Evolutionary conservation across 2,329 filamentous ascomycete species (phyloP), one percentile per base, ranked within the genome.

Genomic region (Cryphonectria parasitica): DNA sequence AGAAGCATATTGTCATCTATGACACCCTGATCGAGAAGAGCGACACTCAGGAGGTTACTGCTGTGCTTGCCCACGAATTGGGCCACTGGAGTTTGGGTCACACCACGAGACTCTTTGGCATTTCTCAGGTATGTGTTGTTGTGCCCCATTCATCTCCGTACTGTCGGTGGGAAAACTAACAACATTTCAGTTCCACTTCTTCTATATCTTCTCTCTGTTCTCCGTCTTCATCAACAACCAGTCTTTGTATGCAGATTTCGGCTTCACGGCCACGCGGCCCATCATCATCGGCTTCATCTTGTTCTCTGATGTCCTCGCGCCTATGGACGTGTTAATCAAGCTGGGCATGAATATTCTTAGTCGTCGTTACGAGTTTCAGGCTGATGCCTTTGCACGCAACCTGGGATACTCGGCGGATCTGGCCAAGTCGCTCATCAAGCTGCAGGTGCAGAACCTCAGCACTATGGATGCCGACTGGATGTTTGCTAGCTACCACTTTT

Each of bases 1-100:
- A 98, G 88, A 98, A 98, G 88, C 97, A 98, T 85, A 99, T 99
- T 84, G 96, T 99, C 78, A 97, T 99, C 79, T 99, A 97, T 80
- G 96, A 99, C 80, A 99, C 97, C 6, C 84, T 99, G 74, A 94
- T 99, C 73, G 95, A 98, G 82, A 97, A 98, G 88, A 96, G 92
- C 80, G 90, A 95, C 73, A 90, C 92, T 4, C 88, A 96, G 78
- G 96, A 99, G 82, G 95, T 99, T 56, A 93, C 97, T 71, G 95
- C 96, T 74, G 95, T 99, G 67, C 85, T 99, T 68, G 95, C 94
- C 49, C 96, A 99, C 80, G 96, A 99, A 82, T 88, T 99, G 64
- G 96, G 96, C 66, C 96, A 99, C 85, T 99, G 96, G 96, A 95
- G 92, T 77, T 89, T 97, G 75, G 94, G 94, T 72, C 96, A 99